phyloP scores from a whole-genome alignment of 2,329 filamentous ascomycete genomes.

The Iodosphaeria phyllophila region DNA sequence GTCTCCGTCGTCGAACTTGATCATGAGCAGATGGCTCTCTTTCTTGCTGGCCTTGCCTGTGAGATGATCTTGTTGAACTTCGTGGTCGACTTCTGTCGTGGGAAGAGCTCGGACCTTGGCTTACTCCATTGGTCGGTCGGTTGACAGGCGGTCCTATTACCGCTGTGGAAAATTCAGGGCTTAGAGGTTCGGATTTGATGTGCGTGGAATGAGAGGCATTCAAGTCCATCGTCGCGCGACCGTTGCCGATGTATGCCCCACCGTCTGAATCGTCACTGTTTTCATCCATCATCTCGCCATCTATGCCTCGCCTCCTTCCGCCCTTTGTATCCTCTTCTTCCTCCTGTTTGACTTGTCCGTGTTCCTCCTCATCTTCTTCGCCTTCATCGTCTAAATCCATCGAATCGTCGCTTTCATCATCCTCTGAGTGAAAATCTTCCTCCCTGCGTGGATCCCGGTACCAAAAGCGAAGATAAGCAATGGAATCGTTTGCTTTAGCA shows the following conservation, averaged over 20 bases:
- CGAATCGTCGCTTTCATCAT: slow-evolving; percentile 20
- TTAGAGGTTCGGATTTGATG: slow-evolving; percentile 18
- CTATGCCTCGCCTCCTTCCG: too few relatives aligned
- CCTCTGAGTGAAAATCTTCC: slow-evolving; percentile 26
- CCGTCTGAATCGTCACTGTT: slow-evolving; percentile 21
- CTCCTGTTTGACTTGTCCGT: slow-evolving; percentile 18
- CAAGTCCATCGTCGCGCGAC: slow-evolving; percentile 23
- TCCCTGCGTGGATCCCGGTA: slow-evolving; percentile 54
- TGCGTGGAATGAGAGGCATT: slow-evolving; percentile 9
- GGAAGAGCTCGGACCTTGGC: too few relatives aligned
- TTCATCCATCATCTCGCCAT: too few relatives aligned
- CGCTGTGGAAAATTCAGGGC: slow-evolving; percentile 15
- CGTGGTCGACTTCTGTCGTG: too few relatives aligned
- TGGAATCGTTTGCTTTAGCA: slow-evolving; percentile 79
- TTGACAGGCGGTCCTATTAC: slow-evolving; percentile 1
- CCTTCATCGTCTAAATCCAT: slow-evolving; percentile 15
- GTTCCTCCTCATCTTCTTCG: slow-evolving; percentile 21
- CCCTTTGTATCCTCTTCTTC: too few relatives aligned
- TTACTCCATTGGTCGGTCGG: neutral
- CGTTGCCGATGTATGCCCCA: slow-evolving; percentile 23
- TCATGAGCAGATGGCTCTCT: slow-evolving; percentile 3
- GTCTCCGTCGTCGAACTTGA: slow-evolving; percentile 9
- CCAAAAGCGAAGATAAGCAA: slow-evolving; percentile 75
- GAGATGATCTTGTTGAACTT: slow-evolving; percentile 2
- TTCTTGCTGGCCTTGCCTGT: slow-evolving; percentile 4